Conservation (phyloP, 352 stramenopile species). For the Saprolegnia parasitica region DNA sequence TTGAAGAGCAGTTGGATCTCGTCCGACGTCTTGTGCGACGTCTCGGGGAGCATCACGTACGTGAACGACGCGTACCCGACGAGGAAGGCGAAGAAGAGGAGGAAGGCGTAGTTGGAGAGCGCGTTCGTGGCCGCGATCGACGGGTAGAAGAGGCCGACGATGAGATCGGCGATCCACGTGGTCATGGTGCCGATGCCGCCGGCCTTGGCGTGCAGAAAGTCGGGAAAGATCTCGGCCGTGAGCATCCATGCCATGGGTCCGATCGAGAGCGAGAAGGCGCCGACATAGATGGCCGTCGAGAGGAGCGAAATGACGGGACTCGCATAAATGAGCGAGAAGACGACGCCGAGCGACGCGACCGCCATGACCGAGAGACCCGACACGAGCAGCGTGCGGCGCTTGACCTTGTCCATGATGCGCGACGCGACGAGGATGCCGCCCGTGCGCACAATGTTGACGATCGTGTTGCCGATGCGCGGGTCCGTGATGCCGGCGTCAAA, state of each 20-base stretch:
- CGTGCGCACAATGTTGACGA: conserved; percentile 47
- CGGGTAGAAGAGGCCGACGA: conserved; percentile 49
- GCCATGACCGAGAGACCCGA: conserved; percentile 46
- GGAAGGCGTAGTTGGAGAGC: conserved; percentile 35
- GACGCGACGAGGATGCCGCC: conserved; percentile 37
- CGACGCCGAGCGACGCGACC: conserved; percentile 58
- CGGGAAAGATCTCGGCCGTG: conserved; percentile 28
- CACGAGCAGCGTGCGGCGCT: conserved; percentile 52
- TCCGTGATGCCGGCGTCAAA: conserved; percentile 39
- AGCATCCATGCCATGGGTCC: neutral
- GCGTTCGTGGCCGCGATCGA: conserved; percentile 26
- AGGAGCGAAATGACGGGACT: conserved; percentile 13
- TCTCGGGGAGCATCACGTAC: conserved; percentile 34
- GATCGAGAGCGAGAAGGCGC: conserved; percentile 31
- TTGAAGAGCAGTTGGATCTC: conserved; percentile 32
- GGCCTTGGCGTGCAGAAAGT: conserved; percentile 28
- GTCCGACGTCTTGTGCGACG: conserved; percentile 32
- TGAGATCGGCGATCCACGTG: conserved; percentile 38
- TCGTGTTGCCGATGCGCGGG: conserved; percentile 39
- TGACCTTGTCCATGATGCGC: conserved; percentile 41
- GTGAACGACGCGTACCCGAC: conserved; percentile 37
- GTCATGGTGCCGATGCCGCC: conserved; percentile 24
- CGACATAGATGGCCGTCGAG: conserved; percentile 29
- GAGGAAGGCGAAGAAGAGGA: conserved; percentile 40
- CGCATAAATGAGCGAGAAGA: conserved; percentile 28